Conservation (phyloP, 176 grass and related monocot genomes). For the Musa acuminata region DNA sequence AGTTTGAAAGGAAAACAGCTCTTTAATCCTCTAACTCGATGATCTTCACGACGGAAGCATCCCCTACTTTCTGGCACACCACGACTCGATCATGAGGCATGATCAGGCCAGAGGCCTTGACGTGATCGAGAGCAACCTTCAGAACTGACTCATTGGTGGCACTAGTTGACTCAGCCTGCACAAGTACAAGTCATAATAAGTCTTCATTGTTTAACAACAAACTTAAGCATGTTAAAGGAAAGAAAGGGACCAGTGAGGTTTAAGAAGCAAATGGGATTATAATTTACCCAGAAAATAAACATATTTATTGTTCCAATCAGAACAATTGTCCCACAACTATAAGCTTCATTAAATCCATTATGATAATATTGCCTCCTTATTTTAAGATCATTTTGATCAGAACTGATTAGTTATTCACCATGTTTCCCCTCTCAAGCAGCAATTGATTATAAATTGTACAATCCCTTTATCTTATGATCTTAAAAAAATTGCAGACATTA, state of each 20-base stretch:
- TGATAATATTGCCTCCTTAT: too few relatives aligned
- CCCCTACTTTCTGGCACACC: conserved; percentile 92
- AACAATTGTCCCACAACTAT: not conserved
- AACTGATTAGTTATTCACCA: too few relatives aligned
- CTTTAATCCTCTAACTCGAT: conserved; percentile 85
- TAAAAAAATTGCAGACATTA: too few relatives aligned
- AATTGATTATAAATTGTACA: too few relatives aligned
- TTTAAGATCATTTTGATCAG: too few relatives aligned
- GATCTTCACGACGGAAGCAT: conserved; percentile 95
- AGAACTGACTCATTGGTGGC: conserved; percentile 85
- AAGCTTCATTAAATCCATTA: not conserved
- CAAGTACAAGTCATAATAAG: not conserved
- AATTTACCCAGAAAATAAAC: not conserved
- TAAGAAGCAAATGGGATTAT: not conserved
- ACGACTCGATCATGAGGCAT: conserved; percentile 92
- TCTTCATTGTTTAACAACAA: not conserved
- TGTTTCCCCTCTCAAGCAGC: too few relatives aligned
- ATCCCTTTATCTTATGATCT: too few relatives aligned
- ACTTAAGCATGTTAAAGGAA: not conserved
- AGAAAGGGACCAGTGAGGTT: not conserved
- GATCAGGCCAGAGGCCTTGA: conserved; percentile 71
- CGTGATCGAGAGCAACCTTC: conserved; percentile 96
- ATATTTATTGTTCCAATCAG: not conserved
- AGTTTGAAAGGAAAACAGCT: not conserved
- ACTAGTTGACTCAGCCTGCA: conserved; percentile 70